A percentile compares a stretch with the other conserved stretches of the same genome.
phyloP scores from a whole-genome alignment of 805 yeast genomes.

The Barnettozyma botsteinii region DNA sequence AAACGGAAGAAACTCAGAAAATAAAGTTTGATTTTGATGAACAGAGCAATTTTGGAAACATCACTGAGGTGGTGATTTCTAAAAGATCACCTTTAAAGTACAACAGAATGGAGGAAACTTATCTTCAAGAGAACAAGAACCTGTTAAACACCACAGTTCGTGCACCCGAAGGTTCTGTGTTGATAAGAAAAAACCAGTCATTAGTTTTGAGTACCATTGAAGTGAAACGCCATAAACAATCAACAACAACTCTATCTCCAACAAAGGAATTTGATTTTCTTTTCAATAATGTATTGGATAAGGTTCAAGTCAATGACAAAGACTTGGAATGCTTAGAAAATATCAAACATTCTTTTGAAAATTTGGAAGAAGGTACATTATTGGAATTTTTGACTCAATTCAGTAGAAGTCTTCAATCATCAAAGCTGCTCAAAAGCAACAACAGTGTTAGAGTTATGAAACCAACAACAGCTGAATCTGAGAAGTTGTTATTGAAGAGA shows the following conservation, averaged over 20 bases:
- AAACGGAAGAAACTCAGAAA: slow-evolving; percentile 1
- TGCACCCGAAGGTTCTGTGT: neutral
- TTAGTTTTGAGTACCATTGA: slow-evolving; percentile 2
- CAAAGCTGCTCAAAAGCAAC: neutral
- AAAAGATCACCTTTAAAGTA: slow-evolving; percentile 16
- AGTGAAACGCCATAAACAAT: neutral
- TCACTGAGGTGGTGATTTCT: slow-evolving; percentile 20
- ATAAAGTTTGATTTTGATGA: slow-evolving; percentile 24
- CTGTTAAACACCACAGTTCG: slow-evolving; percentile 7
- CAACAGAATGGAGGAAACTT: neutral
- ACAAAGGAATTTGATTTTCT: slow-evolving; percentile 5
- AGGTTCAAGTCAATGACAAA: slow-evolving; percentile 9
- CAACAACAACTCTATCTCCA: neutral
- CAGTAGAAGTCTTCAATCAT: slow-evolving; percentile 3
- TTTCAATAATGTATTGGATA: slow-evolving; percentile 8
- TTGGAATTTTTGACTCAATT: slow-evolving; percentile 8
- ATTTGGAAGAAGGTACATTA: slow-evolving; percentile 14
- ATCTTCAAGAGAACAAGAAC: slow-evolving; percentile 10
- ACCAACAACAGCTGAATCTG: slow-evolving; percentile 26
- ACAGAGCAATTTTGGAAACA: neutral
- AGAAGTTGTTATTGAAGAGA: slow-evolving; percentile 40
- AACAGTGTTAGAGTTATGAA: slow-evolving; percentile 1
- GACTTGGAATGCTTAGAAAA: slow-evolving; percentile 16
- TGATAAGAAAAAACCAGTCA: neutral
- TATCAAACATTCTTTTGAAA: slow-evolving; percentile 12